A percentile compares a stretch with the other conserved stretches of the same genome.
phyloP scores from a whole-genome alignment of 352 stramenopile species.

The Phytophthora europaea region DNA sequence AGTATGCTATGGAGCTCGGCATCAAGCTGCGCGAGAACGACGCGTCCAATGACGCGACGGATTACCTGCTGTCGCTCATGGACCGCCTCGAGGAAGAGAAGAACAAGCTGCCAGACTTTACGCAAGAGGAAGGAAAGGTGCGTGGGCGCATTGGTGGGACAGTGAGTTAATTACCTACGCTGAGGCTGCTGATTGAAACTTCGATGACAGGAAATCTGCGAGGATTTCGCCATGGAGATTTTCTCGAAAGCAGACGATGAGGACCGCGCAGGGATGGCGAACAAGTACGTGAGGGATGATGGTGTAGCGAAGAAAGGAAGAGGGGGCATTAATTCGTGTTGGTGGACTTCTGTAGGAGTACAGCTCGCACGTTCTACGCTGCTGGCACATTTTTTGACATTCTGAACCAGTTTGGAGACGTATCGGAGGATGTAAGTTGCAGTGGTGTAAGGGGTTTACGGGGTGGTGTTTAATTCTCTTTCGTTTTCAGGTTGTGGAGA shows the following conservation, averaged over 20 bases:
- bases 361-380: conserved; percentile 97
- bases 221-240: conserved; percentile 93
- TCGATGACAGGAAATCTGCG: conserved; percentile 73
- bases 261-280: conserved; percentile 90
- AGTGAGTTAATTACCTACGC: not conserved
- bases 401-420: conserved; percentile 95
- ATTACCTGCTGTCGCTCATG: conserved; percentile 93
- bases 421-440: conserved; percentile 76
- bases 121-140: conserved; percentile 92
- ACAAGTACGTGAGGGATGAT: conserved; percentile 71
- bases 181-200: not conserved
- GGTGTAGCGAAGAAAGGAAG: not conserved
- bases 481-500: conserved; percentile 76
- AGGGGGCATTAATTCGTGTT: conserved; percentile 9
- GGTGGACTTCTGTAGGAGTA: conserved; percentile 67
- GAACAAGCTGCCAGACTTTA: conserved; percentile 89
- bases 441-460: not conserved
- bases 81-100: conserved; percentile 94
- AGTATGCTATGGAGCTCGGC: conserved; percentile 91
- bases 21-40: conserved; percentile 90
- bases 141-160: conserved; percentile 9
- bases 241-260: conserved; percentile 96
- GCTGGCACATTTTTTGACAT: conserved; percentile 97
- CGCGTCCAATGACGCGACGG: conserved; percentile 81
- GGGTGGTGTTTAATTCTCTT: conserved; percentile 9